Conservation (phyloP, 176 grass and related monocot genomes). For the Ampelocalamus luodianensis region DNA sequence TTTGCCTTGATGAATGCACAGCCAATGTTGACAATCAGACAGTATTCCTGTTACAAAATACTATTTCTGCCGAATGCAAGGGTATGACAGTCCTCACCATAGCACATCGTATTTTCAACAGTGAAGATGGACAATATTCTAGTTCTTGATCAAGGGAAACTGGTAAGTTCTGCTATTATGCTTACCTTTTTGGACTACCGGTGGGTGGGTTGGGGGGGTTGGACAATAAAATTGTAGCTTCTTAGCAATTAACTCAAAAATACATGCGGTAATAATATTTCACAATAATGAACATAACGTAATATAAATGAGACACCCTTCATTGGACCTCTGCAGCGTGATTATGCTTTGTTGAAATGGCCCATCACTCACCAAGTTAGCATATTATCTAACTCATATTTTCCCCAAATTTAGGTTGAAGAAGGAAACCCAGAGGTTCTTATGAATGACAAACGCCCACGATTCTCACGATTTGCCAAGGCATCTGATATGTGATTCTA, state of each 20-base stretch:
- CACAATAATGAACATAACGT: neutral
- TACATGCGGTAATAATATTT: neutral
- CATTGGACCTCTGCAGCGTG: neutral
- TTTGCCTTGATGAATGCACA: too few relatives aligned
- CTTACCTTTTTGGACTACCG: too few relatives aligned
- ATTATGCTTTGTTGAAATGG: neutral
- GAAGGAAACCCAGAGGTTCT: slow-evolving; percentile 75
- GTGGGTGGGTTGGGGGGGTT: too few relatives aligned
- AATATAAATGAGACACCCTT: neutral
- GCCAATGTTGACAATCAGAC: too few relatives aligned
- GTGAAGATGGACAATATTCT: too few relatives aligned
- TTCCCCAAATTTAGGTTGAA: slow-evolving; percentile 66
- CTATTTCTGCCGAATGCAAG: too few relatives aligned
- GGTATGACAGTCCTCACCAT: too few relatives aligned
- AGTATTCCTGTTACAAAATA: too few relatives aligned
- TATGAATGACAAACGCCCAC: slow-evolving; percentile 56
- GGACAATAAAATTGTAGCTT: too few relatives aligned
- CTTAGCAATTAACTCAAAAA: neutral
- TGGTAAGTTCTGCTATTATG: too few relatives aligned
- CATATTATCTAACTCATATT: slow-evolving; percentile 3
- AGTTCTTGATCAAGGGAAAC: too few relatives aligned
- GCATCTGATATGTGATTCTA: slow-evolving; percentile 69
- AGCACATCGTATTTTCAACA: too few relatives aligned
- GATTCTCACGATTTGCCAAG: slow-evolving; percentile 75
- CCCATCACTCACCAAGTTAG: neutral